These are phyloP conservation scores for Hondaea fermentalgiana DNA, from an alignment of 108 stramenopile genomes.

Conservation along the genomic window DNA sequence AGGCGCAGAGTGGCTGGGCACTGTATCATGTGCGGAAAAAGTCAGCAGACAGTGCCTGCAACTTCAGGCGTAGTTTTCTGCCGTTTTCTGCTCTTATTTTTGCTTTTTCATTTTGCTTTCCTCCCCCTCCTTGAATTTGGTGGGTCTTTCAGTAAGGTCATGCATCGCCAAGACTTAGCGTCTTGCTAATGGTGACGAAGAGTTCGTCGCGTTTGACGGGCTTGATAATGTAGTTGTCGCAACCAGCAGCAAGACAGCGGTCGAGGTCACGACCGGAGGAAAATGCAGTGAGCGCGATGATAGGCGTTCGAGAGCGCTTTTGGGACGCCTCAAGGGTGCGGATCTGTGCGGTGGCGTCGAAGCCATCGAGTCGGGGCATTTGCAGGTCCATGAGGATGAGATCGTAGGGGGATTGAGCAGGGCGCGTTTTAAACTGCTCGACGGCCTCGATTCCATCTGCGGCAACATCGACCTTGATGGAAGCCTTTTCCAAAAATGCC, in stretches of 20 bases:
- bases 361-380: slow-evolving; percentile 60
- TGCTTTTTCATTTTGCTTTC: not conserved
- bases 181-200: not conserved
- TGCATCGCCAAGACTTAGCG: not conserved
- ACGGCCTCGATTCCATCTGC: not conserved
- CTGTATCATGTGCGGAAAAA: no score
- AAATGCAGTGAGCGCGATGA: not conserved
- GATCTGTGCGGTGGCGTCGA: slow-evolving; percentile 46
- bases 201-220: not conserved
- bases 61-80: no score
- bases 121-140: not conserved
- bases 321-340: not conserved
- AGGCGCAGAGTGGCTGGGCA: no score
- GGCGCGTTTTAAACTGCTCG: not conserved
- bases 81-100: no score
- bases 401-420: slow-evolving; percentile 22
- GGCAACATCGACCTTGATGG: not conserved
- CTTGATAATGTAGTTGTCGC: not conserved
- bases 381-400: slow-evolving; percentile 60
- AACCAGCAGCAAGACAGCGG: not conserved
- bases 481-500: not conserved
- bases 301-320: not conserved
- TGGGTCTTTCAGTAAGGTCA: not conserved
- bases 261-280: not conserved
- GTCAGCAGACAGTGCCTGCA: no score